Evolutionary conservation across 371 early-diverging fungal species (phyloP).

Genomic region (Rhizopus microsporus): DNA sequence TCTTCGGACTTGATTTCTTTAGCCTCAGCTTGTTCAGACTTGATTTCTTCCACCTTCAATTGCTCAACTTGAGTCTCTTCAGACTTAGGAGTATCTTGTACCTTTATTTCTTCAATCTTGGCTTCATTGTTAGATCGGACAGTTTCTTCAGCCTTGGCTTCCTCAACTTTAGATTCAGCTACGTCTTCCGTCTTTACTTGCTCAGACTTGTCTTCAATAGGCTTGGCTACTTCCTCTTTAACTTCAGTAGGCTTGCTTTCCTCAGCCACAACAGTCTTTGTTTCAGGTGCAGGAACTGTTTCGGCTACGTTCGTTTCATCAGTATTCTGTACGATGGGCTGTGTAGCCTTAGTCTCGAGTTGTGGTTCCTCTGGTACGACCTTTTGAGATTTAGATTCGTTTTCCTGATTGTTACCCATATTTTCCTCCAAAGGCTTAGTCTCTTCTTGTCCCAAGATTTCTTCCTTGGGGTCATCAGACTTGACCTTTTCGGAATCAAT

Average conservation of each 20-base stretch:
- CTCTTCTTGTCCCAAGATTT: background rate
- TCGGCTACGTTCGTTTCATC: background rate
- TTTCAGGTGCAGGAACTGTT: too few species aligned
- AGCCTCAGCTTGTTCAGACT: background rate
- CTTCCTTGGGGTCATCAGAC: slow-evolving; percentile 2
- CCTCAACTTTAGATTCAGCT: background rate
- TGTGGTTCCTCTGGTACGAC: background rate
- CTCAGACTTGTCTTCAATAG: background rate
- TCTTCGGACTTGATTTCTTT: background rate
- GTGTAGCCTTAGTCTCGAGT: background rate
- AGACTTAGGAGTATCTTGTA: slow-evolving; percentile 5
- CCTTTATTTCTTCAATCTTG: slow-evolving; percentile 5
- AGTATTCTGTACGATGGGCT: too few species aligned
- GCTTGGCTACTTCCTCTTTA: background rate
- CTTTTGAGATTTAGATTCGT: background rate
- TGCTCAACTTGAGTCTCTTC: background rate
- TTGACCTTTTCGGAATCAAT: background rate
- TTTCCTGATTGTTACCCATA: too few species aligned
- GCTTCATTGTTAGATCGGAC: slow-evolving; percentile 1
- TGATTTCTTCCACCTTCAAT: slow-evolving; percentile 4
- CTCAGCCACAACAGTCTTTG: background rate
- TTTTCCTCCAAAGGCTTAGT: too few species aligned
- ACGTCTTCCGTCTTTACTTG: background rate
- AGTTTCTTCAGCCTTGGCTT: background rate
- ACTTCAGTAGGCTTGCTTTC: slow-evolving; percentile 2